Percentiles rank a stretch among this genome's conserved stretches.
phyloP scores from a whole-genome alignment of 192 early-diverging fungal species.

The Coemansia sp. region DNA sequence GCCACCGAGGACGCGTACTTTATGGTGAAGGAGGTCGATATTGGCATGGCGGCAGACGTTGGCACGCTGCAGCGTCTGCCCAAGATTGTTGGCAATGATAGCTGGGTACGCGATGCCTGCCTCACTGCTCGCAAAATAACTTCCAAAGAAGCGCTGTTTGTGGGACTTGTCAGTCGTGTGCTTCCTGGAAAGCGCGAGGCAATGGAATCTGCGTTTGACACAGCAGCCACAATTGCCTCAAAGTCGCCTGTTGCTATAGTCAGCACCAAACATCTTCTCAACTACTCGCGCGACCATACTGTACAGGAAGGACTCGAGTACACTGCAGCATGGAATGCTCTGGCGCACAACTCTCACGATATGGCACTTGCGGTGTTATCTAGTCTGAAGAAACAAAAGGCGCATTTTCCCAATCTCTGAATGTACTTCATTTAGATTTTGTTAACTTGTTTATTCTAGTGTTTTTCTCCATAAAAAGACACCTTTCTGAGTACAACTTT shows the following conservation, averaged over 20 bases:
- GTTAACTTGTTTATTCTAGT: background rate
- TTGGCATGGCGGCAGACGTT: conserved; percentile 91
- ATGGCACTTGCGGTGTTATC: conserved; percentile 43
- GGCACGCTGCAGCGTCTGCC: conserved; percentile 94
- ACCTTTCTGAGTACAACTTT: no score
- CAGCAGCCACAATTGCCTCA: conserved; percentile 71
- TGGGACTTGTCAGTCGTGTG: conserved; percentile 64
- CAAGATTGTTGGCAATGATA: conserved; percentile 88
- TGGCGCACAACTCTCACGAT: conserved; percentile 72
- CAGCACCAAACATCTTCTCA: conserved; percentile 88
- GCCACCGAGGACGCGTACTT: conserved; percentile 77
- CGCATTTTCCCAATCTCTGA: conserved; percentile 51
- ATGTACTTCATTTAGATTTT: background rate
- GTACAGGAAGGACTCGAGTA: conserved; percentile 86
- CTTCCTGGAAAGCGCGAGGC: conserved; percentile 27
- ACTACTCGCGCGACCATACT: conserved; percentile 90
- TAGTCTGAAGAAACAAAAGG: conserved; percentile 34
- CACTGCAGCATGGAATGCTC: conserved; percentile 83
- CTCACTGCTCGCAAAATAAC: conserved; percentile 76
- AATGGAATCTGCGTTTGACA: conserved; percentile 58
- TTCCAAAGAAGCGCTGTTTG: conserved; percentile 60
- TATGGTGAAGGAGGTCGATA: conserved; percentile 88
- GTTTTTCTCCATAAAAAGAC: no score
- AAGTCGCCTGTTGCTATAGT: conserved; percentile 87
- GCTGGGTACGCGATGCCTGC: conserved; percentile 88